Evolutionary conservation across 495 filamentous ascomycete genomes (phyloP).

Genomic region (Glarea lozoyensis): DNA sequence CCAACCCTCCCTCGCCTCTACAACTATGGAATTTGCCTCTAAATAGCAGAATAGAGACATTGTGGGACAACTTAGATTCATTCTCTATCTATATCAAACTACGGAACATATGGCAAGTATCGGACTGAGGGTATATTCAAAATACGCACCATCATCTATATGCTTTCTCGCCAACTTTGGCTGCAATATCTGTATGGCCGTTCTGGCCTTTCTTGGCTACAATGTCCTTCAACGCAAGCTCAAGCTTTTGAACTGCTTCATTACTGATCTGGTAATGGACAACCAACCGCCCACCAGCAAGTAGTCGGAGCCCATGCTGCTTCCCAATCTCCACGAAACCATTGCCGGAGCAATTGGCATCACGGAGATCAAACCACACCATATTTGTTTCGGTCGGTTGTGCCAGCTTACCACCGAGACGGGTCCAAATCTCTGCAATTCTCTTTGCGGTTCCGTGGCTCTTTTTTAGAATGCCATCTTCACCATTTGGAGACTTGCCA

Average conservation of each 20-base stretch:
- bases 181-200: background rate
- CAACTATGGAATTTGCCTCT: too few relatives aligned
- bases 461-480: constrained; percentile 52
- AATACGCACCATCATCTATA: constrained; percentile 3
- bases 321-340: constrained; percentile 38
- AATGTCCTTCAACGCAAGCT: constrained; percentile 37
- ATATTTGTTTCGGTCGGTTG: constrained; percentile 82
- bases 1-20: too few relatives aligned
- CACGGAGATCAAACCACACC: constrained; percentile 79
- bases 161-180: constrained; percentile 1
- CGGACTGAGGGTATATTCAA: too few relatives aligned
- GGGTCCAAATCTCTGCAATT: constrained; percentile 55
- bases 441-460: constrained; percentile 57
- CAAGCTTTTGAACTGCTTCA: constrained; percentile 39
- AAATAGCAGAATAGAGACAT: too few relatives aligned
- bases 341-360: constrained; percentile 30
- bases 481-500: constrained; percentile 45
- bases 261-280: constrained; percentile 57
- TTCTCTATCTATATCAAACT: too few relatives aligned
- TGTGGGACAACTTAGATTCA: too few relatives aligned
- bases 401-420: constrained; percentile 48
- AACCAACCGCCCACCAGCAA: constrained; percentile 42
- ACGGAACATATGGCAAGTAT: too few relatives aligned
- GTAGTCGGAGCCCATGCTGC: constrained; percentile 44
- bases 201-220: constrained; percentile 7